Evolutionary conservation across 768 basidiomycete species (phyloP).

Genomic region (Paxillus ammoniavirescens): DNA sequence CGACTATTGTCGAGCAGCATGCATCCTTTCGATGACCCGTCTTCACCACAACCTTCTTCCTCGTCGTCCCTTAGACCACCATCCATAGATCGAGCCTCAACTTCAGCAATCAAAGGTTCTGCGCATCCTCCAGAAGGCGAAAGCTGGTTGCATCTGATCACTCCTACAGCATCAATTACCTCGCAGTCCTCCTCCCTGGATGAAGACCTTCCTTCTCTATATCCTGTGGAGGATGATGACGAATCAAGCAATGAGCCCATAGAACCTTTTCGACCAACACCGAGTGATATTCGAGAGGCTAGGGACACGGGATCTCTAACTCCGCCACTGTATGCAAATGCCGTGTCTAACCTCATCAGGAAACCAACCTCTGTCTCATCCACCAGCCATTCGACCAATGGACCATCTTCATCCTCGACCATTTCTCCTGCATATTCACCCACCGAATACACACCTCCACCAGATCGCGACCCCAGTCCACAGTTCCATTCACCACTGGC

Average conservation of each 20-base stretch:
- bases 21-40: conserved; percentile 10
- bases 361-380: conserved; percentile 11
- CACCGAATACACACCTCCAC: conserved; percentile 12
- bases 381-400: conserved; percentile 6
- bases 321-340: conserved; percentile 25
- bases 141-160: conserved; percentile 32
- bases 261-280: conserved; percentile 2
- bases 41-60: neutral
- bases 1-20: conserved; percentile 18
- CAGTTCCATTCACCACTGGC: conserved; percentile 13
- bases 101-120: conserved; percentile 12
- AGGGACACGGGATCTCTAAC: conserved; percentile 10
- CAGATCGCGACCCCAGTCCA: conserved; percentile 11
- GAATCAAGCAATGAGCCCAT: conserved; percentile 4
- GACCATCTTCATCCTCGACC: conserved; percentile 4
- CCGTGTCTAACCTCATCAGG: conserved; percentile 20
- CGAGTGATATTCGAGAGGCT: conserved; percentile 7
- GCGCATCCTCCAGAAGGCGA: conserved; percentile 24
- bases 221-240: conserved; percentile 19
- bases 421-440: conserved; percentile 6
- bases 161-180: conserved; percentile 22
- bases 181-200: conserved; percentile 12
- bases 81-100: conserved; percentile 16
- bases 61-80: conserved; percentile 5
- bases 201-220: conserved; percentile 29